phyloP scores from a whole-genome alignment of 2,329 filamentous ascomycete genomes.

The Chaetoscypha palmicola region DNA sequence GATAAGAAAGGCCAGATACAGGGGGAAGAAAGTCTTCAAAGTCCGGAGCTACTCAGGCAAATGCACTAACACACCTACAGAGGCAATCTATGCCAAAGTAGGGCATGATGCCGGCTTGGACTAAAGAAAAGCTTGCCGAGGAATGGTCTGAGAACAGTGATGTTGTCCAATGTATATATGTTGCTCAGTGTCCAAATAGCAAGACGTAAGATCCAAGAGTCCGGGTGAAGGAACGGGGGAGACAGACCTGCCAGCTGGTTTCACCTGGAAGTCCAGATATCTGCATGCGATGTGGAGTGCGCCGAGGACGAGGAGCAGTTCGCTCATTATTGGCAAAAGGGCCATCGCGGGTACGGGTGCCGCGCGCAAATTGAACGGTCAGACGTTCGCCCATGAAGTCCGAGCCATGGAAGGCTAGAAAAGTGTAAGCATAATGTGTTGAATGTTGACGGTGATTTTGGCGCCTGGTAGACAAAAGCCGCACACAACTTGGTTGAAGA shows the following conservation, averaged over 20 bases:
- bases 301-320: slow-evolving; percentile 72
- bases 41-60: slow-evolving; percentile 29
- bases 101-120: slow-evolving; percentile 28
- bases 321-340: slow-evolving; percentile 56
- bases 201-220: slow-evolving; percentile 33
- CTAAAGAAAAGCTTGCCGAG: slow-evolving; percentile 23
- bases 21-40: slow-evolving; percentile 22
- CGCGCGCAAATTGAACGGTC: slow-evolving; percentile 96
- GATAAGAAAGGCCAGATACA: slow-evolving; percentile 28
- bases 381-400: slow-evolving; percentile 97
- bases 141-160: slow-evolving; percentile 22
- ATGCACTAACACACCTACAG: slow-evolving; percentile 31
- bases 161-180: slow-evolving; percentile 27
- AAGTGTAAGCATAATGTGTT: slow-evolving; percentile 17
- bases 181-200: slow-evolving; percentile 32
- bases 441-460: not conserved
- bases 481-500: slow-evolving; percentile 12
- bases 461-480: not conserved
- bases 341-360: slow-evolving; percentile 60
- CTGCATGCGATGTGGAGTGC: slow-evolving; percentile 94
- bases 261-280: slow-evolving; percentile 94
- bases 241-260: slow-evolving; percentile 99
- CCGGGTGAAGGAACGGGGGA: slow-evolving; percentile 49
- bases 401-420: slow-evolving; percentile 68
- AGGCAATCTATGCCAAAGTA: slow-evolving; percentile 21